Percentiles rank a stretch among this genome's conserved stretches.
Conservation (phyloP, 73 alveolate genomes). For the Tetrahymena malaccensis region DNA sequence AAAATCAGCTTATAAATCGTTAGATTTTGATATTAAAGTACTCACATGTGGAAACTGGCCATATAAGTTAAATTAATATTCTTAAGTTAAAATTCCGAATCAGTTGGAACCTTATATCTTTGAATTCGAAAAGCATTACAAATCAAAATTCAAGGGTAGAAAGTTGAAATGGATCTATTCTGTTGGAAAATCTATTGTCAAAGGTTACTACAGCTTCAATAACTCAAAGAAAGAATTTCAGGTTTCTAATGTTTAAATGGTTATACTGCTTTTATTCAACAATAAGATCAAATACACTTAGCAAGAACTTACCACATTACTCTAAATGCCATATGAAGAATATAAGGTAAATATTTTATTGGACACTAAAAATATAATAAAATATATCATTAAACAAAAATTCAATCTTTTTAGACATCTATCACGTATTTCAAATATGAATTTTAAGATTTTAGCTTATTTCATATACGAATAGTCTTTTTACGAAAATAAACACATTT, state of each 20-base stretch:
- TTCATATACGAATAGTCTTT: too few relatives aligned
- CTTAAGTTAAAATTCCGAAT: neutral
- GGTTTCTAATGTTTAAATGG: neutral
- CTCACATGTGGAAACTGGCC: neutral
- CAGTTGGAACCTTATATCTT: neutral
- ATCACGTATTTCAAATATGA: too few relatives aligned
- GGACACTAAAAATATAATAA: too few relatives aligned
- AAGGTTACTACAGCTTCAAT: neutral
- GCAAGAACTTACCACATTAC: neutral
- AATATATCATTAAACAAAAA: too few relatives aligned
- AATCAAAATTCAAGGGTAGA: neutral
- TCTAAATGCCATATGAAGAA: neutral
- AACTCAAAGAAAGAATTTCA: neutral
- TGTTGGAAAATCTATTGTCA: neutral
- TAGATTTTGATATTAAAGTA: neutral
- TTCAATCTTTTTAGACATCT: too few relatives aligned
- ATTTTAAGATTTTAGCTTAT: too few relatives aligned
- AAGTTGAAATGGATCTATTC: neutral
- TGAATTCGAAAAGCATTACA: neutral
- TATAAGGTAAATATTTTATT: neutral
- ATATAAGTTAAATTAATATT: neutral
- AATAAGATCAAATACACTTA: neutral
- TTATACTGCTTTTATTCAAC: neutral
- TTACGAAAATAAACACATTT: neutral
- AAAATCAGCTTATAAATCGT: neutral